Evolutionary conservation across 2,329 filamentous ascomycete species (phyloP), one percentile per base, ranked within the genome.

Genomic region (Chaetomium sp.): DNA sequence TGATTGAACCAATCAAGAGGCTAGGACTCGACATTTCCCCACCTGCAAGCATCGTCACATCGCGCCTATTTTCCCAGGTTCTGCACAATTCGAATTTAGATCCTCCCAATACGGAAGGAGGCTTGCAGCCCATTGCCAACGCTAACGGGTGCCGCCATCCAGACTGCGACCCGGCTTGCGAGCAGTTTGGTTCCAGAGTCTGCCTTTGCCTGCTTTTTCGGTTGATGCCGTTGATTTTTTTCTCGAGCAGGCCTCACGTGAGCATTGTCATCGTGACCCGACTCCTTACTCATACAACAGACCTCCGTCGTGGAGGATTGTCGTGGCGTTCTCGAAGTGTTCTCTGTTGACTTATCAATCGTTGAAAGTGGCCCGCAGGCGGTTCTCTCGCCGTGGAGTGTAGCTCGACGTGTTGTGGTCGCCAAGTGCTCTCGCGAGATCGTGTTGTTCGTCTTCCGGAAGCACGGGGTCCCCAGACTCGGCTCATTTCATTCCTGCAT

Each of bases 1-100:
- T 68, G 59, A 64, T 55, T 53, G 53, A 55, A 33, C 67, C 64
- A 68, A 68, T 68, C 2, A 38, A 4, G 32, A 44, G 43, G 10
- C 32, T 7, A 52, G 38, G 43, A 52, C 38, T 38, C 52, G 48
- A 14, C 7, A 50, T 32, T 36, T 51, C 47, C 37, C 59, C 55
- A 42, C 54, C 57, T 63, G 61, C 59, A 57, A 49, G 35, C 54
- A 51, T 48, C 57, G 60, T 66, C 64, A 66, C 64, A 64, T 61
- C 64, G 64, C 64, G 64, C 60, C 64, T 65, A 65, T 60, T 58
- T 48, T 54, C 49, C 47, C 53, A 27, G 19, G 19, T 27, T 27
- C 19, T 27, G 19, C 19, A 27, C 52, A 53, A 55, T 49, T 46
- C 48, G 34, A 43, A 59, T 62, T 60, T 57, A 57, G 58, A 43